Conservation (phyloP, 164 flowering plant genomes). For the Euptelea pleiosperma region DNA sequence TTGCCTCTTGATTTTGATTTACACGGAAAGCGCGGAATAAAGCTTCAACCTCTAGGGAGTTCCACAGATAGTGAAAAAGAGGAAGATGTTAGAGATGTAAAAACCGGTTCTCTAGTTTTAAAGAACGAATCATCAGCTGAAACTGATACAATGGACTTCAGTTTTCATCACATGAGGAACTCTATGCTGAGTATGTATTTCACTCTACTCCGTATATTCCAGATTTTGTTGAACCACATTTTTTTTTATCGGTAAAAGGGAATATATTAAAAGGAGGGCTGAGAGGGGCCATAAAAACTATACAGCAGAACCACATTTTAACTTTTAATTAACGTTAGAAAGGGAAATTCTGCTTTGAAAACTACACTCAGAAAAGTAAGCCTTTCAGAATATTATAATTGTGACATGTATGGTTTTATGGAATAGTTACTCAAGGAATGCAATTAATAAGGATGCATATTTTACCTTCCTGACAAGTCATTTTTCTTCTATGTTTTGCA, state of each 20-base stretch:
- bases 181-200: conserved; percentile 35
- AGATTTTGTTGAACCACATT: neutral
- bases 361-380: neutral
- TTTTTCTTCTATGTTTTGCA: conserved; percentile 33
- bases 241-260: too few relatives aligned
- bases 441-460: neutral
- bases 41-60: conserved; percentile 31
- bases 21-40: conserved; percentile 24
- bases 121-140: conserved; percentile 62
- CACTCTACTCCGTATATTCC: neutral
- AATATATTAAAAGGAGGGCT: too few relatives aligned
- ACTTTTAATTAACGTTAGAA: too few relatives aligned
- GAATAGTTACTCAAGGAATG: neutral
- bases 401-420: neutral
- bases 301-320: too few relatives aligned
- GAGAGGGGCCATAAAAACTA: too few relatives aligned
- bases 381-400: neutral
- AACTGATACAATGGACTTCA: conserved; percentile 50
- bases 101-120: conserved; percentile 14
- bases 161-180: conserved; percentile 26
- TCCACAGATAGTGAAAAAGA: conserved; percentile 37
- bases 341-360: neutral
- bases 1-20: conserved; percentile 23
- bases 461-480: neutral
- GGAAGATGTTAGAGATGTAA: conserved; percentile 24